These are phyloP conservation scores for Naganishia antarctica DNA, from an alignment of 768 basidiomycete genomes.

Conservation along the genomic window DNA sequence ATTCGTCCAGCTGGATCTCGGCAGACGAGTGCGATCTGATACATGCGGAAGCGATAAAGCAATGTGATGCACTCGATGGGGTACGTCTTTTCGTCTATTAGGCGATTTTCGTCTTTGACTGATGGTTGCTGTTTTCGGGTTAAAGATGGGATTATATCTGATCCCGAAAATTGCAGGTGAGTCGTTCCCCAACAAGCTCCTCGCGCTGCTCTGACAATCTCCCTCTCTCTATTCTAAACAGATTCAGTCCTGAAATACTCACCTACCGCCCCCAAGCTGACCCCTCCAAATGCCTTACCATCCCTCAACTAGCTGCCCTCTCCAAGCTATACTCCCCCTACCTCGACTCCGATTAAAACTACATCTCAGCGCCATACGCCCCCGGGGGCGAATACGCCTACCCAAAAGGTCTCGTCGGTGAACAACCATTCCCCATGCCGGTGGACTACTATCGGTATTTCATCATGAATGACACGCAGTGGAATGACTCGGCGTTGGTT, in stretches of 20 bases:
- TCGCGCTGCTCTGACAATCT: background rate
- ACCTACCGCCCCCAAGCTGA: background rate
- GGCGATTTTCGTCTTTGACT: too few relatives aligned
- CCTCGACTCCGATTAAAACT: background rate
- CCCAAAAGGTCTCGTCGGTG: too few relatives aligned
- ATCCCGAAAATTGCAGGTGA: background rate
- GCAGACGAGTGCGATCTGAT: slow-evolving; percentile 42
- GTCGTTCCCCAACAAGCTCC: background rate
- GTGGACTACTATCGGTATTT: background rate
- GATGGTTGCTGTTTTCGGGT: background rate
- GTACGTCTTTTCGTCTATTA: too few relatives aligned
- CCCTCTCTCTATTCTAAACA: background rate
- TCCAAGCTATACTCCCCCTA: background rate
- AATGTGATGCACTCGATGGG: slow-evolving; percentile 48
- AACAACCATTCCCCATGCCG: too few relatives aligned
- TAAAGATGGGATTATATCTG: background rate
- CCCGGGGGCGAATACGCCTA: slow-evolving; percentile 25
- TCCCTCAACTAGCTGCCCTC: background rate
- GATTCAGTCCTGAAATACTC: background rate
- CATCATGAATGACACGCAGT: slow-evolving; percentile 20
- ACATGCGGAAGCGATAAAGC: slow-evolving; percentile 44
- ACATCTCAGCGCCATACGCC: slow-evolving; percentile 16
- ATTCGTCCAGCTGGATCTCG: slow-evolving; percentile 38
- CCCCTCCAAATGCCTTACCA: background rate
- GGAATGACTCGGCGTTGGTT: slow-evolving; percentile 21